Evolutionary conservation across 2,329 filamentous ascomycete genomes (phyloP), one percentile per base, ranked within the genome.

Genomic region (Aspergillus fumigatiaffinis): DNA sequence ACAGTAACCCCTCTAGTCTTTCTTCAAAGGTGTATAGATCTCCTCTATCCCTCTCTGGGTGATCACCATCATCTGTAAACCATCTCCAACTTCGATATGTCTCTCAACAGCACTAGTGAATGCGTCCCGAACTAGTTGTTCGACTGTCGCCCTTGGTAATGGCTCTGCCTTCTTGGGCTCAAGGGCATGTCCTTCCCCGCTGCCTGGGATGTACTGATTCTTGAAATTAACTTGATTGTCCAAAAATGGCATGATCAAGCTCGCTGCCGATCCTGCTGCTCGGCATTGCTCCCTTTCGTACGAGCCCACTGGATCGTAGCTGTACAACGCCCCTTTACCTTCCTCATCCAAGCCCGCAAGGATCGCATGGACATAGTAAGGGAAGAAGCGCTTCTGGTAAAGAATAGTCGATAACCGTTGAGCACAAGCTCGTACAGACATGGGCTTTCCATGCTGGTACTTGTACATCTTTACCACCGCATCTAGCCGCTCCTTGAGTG

Each of bases 171-270:
- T 73, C 60, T 73, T 75, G 59, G 84, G 82, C 66, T 88, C 84
- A 68, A 97, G 79, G 54, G 87, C 88, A 76, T 96, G 90, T 47
- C 93, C 93, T 59, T 85, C 84, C 56, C 91, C 92, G 68, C 90
- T 93, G 50, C 88, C 90, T 10, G 93, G 92, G 55, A 94, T 83
- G 74, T 96, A 96, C 81, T 97, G 93, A 76, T 99, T 99, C 85
- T 97, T 99, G 83, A 93, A 93, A 80, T 97, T 97, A 81, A 99
- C 94, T 79, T 99, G 95, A 76, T 99, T 99, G 77, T 99, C 94
- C 71, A 99, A 79, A 83, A 99, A 99, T 1, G 94, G 94, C 90
- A 97, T 99, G 78, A 99, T 99, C 76, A 99, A 80, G 70, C 90
- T 94, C 54, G 91, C 89, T 21, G 92, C 92, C 14, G 94, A 92